Evolutionary conservation across 352 stramenopile species (phyloP).

Genomic region (Pythium aristosporum): DNA sequence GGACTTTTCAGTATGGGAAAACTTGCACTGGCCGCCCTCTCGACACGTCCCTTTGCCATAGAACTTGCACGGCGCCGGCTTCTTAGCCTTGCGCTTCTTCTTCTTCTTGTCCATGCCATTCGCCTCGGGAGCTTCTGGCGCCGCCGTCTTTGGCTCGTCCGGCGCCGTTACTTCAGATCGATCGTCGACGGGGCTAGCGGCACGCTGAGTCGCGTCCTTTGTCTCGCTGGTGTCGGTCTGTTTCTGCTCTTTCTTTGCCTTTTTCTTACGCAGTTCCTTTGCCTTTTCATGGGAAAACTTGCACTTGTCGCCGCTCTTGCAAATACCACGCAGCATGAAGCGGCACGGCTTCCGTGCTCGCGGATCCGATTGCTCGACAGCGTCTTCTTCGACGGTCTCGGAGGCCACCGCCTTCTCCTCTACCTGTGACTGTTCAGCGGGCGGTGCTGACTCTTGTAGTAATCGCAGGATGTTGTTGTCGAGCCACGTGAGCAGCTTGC

Average conservation of each 20-base stretch:
- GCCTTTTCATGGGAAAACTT: slow-evolving; percentile 42
- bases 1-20: slow-evolving; percentile 23
- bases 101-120: slow-evolving; percentile 12
- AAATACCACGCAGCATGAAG: slow-evolving; percentile 57
- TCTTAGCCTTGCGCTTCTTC: slow-evolving; percentile 16
- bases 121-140: background rate
- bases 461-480: slow-evolving; percentile 74
- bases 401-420: background rate
- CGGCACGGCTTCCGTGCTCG: slow-evolving; percentile 33
- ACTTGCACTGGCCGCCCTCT: slow-evolving; percentile 65
- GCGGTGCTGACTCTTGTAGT: slow-evolving; percentile 21
- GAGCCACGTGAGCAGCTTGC: slow-evolving; percentile 80
- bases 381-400: background rate
- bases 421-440: background rate
- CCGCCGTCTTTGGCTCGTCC: background rate
- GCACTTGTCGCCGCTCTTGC: slow-evolving; percentile 50
- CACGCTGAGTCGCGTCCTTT: slow-evolving; percentile 9
- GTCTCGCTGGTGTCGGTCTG: background rate
- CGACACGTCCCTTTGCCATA: slow-evolving; percentile 48
- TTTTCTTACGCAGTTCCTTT: slow-evolving; percentile 27
- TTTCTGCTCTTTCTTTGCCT: slow-evolving; percentile 20
- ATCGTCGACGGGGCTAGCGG: slow-evolving; percentile 7
- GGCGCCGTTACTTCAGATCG: background rate
- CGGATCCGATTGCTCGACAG: background rate
- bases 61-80: slow-evolving; percentile 40